Percentiles rank a stretch among this genome's conserved stretches.
phyloP scores from a whole-genome alignment of 1,139 yeast species.

The Debaryomyces singareniensis region DNA sequence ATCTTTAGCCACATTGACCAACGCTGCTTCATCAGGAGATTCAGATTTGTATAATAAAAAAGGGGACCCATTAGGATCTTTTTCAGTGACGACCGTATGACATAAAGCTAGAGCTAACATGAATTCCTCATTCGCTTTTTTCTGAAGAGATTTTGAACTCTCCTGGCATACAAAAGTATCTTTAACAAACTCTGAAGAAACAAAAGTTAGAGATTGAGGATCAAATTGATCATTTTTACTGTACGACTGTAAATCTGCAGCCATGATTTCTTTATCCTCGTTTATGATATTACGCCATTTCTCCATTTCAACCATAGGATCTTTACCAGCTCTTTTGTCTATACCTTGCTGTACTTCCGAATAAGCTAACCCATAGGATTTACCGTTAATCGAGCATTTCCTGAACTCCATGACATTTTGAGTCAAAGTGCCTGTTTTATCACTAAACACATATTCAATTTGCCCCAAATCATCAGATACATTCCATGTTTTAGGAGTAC shows the following conservation, averaged over 20 bases:
- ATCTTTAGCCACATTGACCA: constrained; percentile 90
- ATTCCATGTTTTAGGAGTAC: constrained; percentile 95
- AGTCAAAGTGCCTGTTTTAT: constrained; percentile 94
- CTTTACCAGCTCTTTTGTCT: constrained; percentile 80
- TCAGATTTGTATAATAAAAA: constrained; percentile 73
- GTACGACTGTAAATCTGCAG: constrained; percentile 41
- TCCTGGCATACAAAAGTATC: constrained; percentile 25
- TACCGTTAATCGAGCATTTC: constrained; percentile 84
- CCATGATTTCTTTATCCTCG: constrained; percentile 61
- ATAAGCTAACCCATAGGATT: constrained; percentile 86
- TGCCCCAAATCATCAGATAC: constrained; percentile 97
- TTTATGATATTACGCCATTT: constrained; percentile 58
- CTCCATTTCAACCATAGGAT: constrained; percentile 62
- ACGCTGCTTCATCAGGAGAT: constrained; percentile 97
- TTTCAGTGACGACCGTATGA: constrained; percentile 83
- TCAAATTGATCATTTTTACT: constrained; percentile 53
- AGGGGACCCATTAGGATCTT: constrained; percentile 49
- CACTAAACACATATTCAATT: constrained; percentile 91
- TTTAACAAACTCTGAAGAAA: constrained; percentile 54
- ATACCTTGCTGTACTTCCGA: constrained; percentile 95
- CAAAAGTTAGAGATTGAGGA: constrained; percentile 68
- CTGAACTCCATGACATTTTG: constrained; percentile 97
- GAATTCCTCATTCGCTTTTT: constrained; percentile 62
- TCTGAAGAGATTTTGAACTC: constrained; percentile 46
- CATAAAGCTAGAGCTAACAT: constrained; percentile 87